Evolutionary conservation across 441 rosid genomes (phyloP), one percentile per base, ranked within the genome.

Genomic region (Arabidopsis lyrata): DNA sequence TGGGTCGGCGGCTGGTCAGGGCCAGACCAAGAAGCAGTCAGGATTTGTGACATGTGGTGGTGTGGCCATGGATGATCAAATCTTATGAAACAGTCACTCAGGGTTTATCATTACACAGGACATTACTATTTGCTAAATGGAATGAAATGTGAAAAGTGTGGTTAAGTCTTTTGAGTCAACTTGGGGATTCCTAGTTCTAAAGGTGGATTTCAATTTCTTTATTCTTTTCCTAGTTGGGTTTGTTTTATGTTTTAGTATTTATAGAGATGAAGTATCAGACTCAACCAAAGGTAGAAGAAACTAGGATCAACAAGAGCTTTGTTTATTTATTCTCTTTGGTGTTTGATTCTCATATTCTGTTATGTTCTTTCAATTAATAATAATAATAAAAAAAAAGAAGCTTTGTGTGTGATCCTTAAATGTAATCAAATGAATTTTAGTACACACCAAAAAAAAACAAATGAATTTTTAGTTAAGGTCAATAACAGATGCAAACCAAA

Each of bases 21-120:
- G 74, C 31, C 81, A 66, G 39, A 60, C 81, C 60, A 77, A 77
- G 47, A 77, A 77, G 47, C 72, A 77, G 60, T 59, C 35, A 71
- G 42, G 56, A 12, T 63, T 64, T 39, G 39, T 8, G 29, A 66
- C 72, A 57, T 65, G 66, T 45, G 35, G 24, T 65, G 66, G 24
- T 65, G 66, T 47, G 54, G 14, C n/a, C 11, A 59, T 66, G 67
- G 38, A 63, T 76, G 66, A 76, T n/a, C 39, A 49, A 31, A 63
- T 14, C 39, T 38, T 63, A 32, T 48, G 29, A 36, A 53, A 5
- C 31, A 1, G 22, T 22, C 22, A 22, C 45, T 36, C 49, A 55
- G 16, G 49, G 50, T 47, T 52, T 27, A 34, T 49, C 73, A 60
- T 60, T 27, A 22, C 54, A 66, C 54, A 29, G 29, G 24, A 36